Evolutionary conservation across 805 yeast genomes (phyloP).

Genomic region (Metschnikowia gelsemii): DNA sequence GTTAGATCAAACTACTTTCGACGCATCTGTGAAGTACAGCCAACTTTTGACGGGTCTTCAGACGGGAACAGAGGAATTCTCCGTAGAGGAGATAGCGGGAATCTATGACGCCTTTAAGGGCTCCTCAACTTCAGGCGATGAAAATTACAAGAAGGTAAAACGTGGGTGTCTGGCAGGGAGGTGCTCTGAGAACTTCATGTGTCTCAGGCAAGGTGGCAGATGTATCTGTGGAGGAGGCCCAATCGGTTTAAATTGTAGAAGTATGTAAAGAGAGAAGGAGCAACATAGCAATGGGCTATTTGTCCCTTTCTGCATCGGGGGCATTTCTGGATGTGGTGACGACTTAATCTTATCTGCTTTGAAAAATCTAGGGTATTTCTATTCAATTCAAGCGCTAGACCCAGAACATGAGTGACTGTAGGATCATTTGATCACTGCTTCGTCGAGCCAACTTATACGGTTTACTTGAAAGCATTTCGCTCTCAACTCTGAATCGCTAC

Average conservation of each 20-base stretch:
- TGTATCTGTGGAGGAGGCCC: constrained; percentile 1
- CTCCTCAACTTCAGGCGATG: not conserved
- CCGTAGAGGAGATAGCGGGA: constrained; percentile 1
- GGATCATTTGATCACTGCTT: no score
- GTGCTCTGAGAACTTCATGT: constrained; percentile 3
- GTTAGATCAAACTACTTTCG: constrained; percentile 7
- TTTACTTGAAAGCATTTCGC: no score
- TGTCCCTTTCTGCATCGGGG: no score
- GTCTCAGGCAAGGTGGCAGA: not conserved
- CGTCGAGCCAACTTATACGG: no score
- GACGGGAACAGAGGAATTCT: not conserved
- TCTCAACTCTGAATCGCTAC: no score
- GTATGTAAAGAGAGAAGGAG: not conserved
- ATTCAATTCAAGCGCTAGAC: no score
- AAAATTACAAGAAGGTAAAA: not conserved
- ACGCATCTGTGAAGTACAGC: constrained; percentile 6
- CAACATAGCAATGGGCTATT: not conserved
- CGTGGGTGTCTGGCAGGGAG: not conserved
- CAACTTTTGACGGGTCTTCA: constrained; percentile 7
- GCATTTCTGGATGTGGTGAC: no score
- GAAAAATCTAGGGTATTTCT: no score
- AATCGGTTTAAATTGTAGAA: not conserved
- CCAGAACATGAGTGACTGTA: no score
- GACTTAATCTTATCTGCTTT: no score
- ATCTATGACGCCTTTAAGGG: not conserved